Evolutionary conservation across 306 rosid genomes (phyloP), one percentile per base, ranked within the genome.

Genomic region (Fragaria vesca): DNA sequence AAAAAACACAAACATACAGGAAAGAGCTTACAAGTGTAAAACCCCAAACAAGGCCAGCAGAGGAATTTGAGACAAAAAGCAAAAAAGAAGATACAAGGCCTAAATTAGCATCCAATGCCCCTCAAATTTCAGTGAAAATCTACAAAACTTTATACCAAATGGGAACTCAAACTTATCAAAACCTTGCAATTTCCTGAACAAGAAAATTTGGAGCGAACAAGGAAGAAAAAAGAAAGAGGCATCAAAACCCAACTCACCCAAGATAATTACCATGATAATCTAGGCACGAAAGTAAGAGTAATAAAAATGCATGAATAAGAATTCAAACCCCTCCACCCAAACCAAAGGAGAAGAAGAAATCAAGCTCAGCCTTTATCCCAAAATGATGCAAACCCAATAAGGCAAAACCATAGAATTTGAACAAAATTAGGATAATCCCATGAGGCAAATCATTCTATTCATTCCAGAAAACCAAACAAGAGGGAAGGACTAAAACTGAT

Each of bases 101-200:
- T 3, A 32, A 26, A 82, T 77, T 74, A 66, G 45, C 17, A 69
- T 9, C 66, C 69, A 66, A 78, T 75, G 76, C 76, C 84, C 84
- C 57, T 47, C 17, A 62, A 73, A 69, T 51, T 62, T 32, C 38
- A 4, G 66, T 36, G 52, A 79, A 58, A 71, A 47, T 3, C 68
- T 78, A 61, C 66, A 73, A 71, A 30, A 15, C 73, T 80, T 6
- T 36, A 57, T 71, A 78, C 76, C 79, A 78, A 91, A 32, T 32
- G 36, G 36, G 36, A 32, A 81, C 75, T 80, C 80, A 40, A 84
- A 76, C 38, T 24, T 80, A 78, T 63, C 72, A 73, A 79, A 9
- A 57, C 4, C 75, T 78, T 47, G 12, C 17, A 61, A 66, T 71
- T 87, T 76, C 90, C 83, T 76, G 84, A 88, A 86, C 78, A 85